These are phyloP conservation scores for Kwoniella sp. DNA, from an alignment of 768 basidiomycete species.

Conservation along the genomic window DNA sequence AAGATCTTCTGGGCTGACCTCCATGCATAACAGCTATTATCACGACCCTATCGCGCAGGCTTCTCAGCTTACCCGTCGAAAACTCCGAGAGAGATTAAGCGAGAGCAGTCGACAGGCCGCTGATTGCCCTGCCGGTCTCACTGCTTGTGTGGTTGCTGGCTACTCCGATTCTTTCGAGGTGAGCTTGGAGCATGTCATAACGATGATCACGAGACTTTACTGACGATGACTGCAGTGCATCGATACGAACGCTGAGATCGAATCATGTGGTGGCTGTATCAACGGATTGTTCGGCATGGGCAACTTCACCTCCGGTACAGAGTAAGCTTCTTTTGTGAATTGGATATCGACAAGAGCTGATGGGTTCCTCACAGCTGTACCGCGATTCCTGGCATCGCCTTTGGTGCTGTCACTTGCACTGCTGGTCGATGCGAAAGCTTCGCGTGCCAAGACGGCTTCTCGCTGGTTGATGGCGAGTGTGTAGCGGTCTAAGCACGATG, in stretches of 20 bases:
- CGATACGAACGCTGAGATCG: background rate
- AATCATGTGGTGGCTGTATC: background rate
- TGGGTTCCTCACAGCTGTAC: constrained; percentile 5
- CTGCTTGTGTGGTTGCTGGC: background rate
- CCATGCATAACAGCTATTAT: background rate
- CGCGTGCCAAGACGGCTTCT: constrained; percentile 12
- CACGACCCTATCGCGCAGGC: background rate
- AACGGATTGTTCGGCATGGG: background rate
- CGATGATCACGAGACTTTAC: background rate
- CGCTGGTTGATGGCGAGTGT: background rate
- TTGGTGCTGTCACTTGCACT: constrained; percentile 11
- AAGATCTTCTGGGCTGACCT: no score
- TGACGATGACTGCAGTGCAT: background rate
- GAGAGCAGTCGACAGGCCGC: background rate
- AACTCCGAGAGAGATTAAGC: background rate
- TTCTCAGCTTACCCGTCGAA: background rate
- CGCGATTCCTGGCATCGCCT: constrained; percentile 1
- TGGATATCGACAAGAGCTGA: no score
- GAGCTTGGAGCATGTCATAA: background rate
- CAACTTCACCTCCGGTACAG: background rate
- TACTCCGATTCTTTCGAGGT: background rate
- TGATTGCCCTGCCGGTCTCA: background rate
- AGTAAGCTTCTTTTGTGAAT: background rate
- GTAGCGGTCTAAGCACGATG: background rate
- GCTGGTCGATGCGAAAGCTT: constrained; percentile 8